Conservation (phyloP, 306 rosid species). For the Acacia crassicarpa region DNA sequence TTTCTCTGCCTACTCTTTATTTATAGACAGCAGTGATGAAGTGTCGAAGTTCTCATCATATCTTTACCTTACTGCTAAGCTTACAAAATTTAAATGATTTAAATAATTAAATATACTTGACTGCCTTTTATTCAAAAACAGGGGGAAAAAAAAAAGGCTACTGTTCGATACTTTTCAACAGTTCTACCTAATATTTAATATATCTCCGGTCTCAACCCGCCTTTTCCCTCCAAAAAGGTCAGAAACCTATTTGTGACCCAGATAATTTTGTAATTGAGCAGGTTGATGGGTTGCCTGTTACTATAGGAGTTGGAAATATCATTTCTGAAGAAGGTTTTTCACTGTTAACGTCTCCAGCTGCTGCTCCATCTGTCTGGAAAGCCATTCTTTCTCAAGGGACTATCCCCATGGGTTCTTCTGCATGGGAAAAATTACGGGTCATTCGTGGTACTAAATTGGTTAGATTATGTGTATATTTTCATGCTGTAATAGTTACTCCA, state of each 20-base stretch:
- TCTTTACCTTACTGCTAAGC: slow-evolving; percentile 15
- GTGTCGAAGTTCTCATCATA: neutral
- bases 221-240: slow-evolving; percentile 6
- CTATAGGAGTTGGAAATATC: slow-evolving; percentile 87
- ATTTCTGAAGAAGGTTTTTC: slow-evolving; percentile 85
- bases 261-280: slow-evolving; percentile 36
- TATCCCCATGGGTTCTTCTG: slow-evolving; percentile 76
- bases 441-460: slow-evolving; percentile 53
- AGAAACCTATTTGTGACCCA: slow-evolving; percentile 4
- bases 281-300: slow-evolving; percentile 81
- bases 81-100: slow-evolving; percentile 1
- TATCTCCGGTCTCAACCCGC: neutral
- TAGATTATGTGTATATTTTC: slow-evolving; percentile 14
- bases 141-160: neutral
- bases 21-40: neutral
- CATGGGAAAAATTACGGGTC: slow-evolving; percentile 86
- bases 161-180: slow-evolving; percentile 1
- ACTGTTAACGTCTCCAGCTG: slow-evolving; percentile 77
- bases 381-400: slow-evolving; percentile 77
- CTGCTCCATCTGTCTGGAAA: slow-evolving; percentile 84
- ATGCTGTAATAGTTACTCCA: neutral
- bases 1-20: neutral
- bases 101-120: slow-evolving; percentile 13
- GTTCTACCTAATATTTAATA: neutral
- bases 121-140: neutral